These are phyloP conservation scores for Anacardium occidentale DNA, from an alignment of 345 rosid genomes.

Conservation along the genomic window DNA sequence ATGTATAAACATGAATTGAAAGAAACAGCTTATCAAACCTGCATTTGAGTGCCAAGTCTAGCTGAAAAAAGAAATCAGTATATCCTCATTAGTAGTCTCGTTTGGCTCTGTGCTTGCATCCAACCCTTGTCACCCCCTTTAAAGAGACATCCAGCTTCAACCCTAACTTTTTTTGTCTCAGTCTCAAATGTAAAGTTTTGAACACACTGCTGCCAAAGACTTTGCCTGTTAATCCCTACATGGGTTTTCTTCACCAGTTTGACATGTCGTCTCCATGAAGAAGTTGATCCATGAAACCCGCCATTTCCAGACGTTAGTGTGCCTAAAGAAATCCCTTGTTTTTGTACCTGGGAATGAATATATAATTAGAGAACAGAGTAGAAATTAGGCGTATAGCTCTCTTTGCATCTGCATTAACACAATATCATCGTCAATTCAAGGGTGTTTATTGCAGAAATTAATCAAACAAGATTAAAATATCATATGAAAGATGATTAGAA, in stretches of 20 bases:
- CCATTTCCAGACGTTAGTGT: constrained; percentile 40
- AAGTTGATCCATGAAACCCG: constrained; percentile 37
- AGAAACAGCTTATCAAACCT: constrained; percentile 44
- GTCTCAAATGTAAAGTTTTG: constrained; percentile 27
- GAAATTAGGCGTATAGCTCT: neutral
- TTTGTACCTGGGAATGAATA: constrained; percentile 18
- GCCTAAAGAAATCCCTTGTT: constrained; percentile 53
- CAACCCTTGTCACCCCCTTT: constrained; percentile 54
- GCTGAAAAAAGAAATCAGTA: constrained; percentile 80
- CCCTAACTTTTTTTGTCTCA: constrained; percentile 44
- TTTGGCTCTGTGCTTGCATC: constrained; percentile 71
- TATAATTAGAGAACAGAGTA: constrained; percentile 17
- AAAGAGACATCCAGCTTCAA: constrained; percentile 85
- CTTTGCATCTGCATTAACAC: constrained; percentile 22
- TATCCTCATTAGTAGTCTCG: constrained; percentile 89
- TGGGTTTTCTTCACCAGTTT: constrained; percentile 32
- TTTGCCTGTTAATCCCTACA: constrained; percentile 32
- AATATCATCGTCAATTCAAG: neutral
- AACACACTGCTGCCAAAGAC: constrained; percentile 31
- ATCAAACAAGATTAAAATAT: no score
- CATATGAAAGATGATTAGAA: no score
- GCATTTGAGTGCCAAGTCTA: constrained; percentile 87
- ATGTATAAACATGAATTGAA: neutral
- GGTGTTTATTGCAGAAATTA: neutral
- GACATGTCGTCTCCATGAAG: constrained; percentile 37